A percentile compares a stretch with the other conserved stretches of the same genome.
phyloP scores from a whole-genome alignment of 2,329 filamentous ascomycete species.

The Cryphonectria radicalis region DNA sequence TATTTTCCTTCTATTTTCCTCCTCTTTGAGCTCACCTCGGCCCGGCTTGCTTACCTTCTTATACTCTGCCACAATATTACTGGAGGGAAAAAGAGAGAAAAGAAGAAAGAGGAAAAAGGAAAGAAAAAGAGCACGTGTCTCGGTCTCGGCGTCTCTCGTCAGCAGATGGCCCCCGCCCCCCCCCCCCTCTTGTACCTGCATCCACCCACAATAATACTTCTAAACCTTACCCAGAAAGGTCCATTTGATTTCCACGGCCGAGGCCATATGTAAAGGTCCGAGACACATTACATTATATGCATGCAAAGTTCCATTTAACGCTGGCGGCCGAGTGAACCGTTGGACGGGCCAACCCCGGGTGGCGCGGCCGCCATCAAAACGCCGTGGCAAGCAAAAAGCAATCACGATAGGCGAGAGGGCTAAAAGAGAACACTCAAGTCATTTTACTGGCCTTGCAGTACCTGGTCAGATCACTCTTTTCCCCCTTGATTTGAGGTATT shows the following conservation, averaged over 20 bases:
- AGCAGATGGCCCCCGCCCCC: neutral
- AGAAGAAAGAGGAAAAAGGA: neutral
- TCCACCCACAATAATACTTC: neutral
- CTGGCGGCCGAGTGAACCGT: neutral
- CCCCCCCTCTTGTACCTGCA: neutral
- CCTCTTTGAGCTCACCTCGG: neutral
- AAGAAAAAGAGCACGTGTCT: neutral
- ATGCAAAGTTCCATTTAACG: neutral
- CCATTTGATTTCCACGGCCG: neutral
- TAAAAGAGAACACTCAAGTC: neutral
- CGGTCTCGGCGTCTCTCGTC: neutral
- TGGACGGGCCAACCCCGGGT: neutral
- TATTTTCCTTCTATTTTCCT: neutral
- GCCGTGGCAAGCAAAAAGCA: neutral
- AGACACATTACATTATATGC: neutral
- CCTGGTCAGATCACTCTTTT: neutral
- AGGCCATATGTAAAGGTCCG: conserved; percentile 1
- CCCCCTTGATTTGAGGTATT: no score
- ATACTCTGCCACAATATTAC: no score
- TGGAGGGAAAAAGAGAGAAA: no score
- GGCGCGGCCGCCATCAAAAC: neutral
- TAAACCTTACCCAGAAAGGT: neutral
- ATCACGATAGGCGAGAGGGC: neutral
- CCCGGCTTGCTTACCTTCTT: neutral
- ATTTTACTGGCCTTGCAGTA: neutral